Evolutionary conservation across 2,329 filamentous ascomycete species (phyloP), one percentile per base, ranked within the genome.

Genomic region (Cylindrodendrum hubeiense): DNA sequence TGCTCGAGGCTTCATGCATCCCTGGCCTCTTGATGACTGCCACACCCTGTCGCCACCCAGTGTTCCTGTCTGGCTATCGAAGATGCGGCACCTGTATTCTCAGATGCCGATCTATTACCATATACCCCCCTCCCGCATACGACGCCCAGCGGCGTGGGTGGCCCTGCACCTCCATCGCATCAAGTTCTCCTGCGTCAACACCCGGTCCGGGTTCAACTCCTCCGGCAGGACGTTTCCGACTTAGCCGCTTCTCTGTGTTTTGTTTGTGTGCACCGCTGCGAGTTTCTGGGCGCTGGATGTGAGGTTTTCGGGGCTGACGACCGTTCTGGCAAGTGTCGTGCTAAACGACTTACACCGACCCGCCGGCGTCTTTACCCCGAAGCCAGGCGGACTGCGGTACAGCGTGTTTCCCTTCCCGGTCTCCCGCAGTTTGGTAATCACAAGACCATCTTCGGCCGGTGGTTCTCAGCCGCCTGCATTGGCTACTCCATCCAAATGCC

Each of bases 91-190:
- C 37, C 19, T 66, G 46, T 63, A 46, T 41, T n/a, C n/a, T n/a
- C 51, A 65, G 61, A 41, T 54, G 71, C 66, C 69, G 69, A 69
- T 71, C 63, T 72, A 28, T 56, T 60, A 55, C 57, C 69, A 63
- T 60, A 44, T 56, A 56, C 56, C 60, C 65, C 62, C 66, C 30
- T 43, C 49, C 52, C 58, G 62, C 52, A 67, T 41, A 67, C 63
- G 65, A 54, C 59, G 56, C 50, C 26, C 57, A 54, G 62, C 57
- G 41, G 34, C 61, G 65, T 55, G 49, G 54, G 53, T 50, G 49
- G 49, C 41, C 26, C 62, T 63, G 63, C 63, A 49, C 41, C 60
- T 58, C 66, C 30, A 66, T 63, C 59, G 55, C 47, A 58, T 65
- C 44, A 30, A 26, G 47, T 30, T 21, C 52, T 51, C n/a, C 33